Evolutionary conservation across 2,329 filamentous ascomycete species (phyloP).

Genomic region (Colletotrichum spinosum): DNA sequence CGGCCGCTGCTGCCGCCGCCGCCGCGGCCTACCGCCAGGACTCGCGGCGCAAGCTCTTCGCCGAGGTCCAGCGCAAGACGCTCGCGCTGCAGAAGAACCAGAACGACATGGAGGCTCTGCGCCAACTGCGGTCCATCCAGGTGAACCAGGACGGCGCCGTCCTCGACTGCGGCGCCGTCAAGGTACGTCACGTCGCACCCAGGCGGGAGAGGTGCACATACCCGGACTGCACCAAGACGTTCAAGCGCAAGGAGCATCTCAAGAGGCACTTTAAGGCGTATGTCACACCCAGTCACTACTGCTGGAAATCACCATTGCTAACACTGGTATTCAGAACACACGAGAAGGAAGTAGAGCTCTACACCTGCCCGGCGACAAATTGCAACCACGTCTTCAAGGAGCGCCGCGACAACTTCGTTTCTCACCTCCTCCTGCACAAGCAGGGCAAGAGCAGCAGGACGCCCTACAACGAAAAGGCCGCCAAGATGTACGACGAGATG

Average conservation of each 20-base stretch:
- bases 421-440: conserved; percentile 40
- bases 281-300: conserved; percentile 42
- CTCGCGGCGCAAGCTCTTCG: conserved; percentile 52
- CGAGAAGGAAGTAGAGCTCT: conserved; percentile 37
- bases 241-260: conserved; percentile 65
- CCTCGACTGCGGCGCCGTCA: conserved; percentile 35
- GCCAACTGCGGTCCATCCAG: conserved; percentile 34
- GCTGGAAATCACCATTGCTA: conserved; percentile 1
- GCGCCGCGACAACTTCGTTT: conserved; percentile 41
- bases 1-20: conserved; percentile 46
- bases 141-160: conserved; percentile 35
- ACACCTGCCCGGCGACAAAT: conserved; percentile 37
- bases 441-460: conserved; percentile 39
- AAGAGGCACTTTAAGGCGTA: conserved; percentile 67
- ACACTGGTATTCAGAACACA: conserved; percentile 26
- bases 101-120: conserved; percentile 39
- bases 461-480: conserved; percentile 38
- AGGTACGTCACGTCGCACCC: conserved; percentile 38
- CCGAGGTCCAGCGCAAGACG: conserved; percentile 57
- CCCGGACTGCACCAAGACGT: conserved; percentile 59
- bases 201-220: conserved; percentile 53
- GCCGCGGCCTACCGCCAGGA: conserved; percentile 45
- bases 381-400: conserved; percentile 39
- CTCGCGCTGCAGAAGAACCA: conserved; percentile 57
- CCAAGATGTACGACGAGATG: conserved; percentile 38